A percentile compares a stretch with the other conserved stretches of the same genome.
Conservation (phyloP, 163 green algal genomes). For the Botryococcus braunii region DNA sequence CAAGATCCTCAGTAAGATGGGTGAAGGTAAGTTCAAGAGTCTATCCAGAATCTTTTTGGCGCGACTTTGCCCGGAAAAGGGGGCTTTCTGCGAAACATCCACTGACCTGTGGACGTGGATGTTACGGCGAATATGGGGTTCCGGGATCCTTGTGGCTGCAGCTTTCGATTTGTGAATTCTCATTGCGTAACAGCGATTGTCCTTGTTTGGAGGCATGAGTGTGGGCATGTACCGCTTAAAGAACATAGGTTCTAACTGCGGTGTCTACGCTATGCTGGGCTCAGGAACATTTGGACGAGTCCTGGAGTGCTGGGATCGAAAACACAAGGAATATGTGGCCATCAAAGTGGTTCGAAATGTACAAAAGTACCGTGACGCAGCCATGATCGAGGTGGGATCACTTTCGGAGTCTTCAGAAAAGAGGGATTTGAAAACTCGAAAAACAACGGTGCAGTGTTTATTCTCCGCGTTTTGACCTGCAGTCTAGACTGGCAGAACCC, state of each 20-base stretch:
- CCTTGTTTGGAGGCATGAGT: no score
- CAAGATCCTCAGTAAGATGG: slow-evolving; percentile 93
- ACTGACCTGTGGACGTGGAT: no score
- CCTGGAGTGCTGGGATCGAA: slow-evolving; percentile 96
- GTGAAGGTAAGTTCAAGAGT: slow-evolving; percentile 73
- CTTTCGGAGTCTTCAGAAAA: neutral
- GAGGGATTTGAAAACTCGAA: no score
- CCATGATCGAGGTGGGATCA: slow-evolving; percentile 86
- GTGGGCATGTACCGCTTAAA: neutral
- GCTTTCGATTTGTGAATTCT: neutral
- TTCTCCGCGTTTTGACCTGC: no score
- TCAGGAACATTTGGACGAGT: slow-evolving; percentile 94
- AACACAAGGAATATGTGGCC: slow-evolving; percentile 78
- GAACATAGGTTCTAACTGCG: neutral
- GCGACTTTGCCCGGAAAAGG: no score
- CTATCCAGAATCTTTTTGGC: no score
- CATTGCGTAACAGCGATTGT: neutral
- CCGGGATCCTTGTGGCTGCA: neutral
- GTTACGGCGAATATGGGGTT: no score
- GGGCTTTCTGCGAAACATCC: no score
- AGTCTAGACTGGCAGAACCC: no score
- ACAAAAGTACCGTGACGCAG: slow-evolving; percentile 65
- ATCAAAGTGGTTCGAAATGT: slow-evolving; percentile 91
- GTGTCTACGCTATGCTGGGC: no score
- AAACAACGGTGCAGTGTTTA: no score